Conservation (phyloP, 2,329 filamentous ascomycete genomes). For the Diaporthe sp. region DNA sequence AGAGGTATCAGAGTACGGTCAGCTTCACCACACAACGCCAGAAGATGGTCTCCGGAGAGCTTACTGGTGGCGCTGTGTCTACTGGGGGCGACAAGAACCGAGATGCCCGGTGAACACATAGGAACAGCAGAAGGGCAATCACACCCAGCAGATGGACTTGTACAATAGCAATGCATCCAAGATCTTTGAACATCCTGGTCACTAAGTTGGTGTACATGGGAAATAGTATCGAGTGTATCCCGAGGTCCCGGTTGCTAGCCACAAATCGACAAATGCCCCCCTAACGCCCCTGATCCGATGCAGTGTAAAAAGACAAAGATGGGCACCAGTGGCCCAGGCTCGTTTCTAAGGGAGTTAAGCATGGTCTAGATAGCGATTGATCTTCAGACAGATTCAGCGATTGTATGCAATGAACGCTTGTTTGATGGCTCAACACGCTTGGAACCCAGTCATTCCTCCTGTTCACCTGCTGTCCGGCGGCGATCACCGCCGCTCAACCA, state of each 20-base stretch:
- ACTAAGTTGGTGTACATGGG: conserved; percentile 25
- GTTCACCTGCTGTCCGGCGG: background rate
- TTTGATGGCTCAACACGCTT: conserved; percentile 29
- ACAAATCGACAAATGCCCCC: conserved; percentile 42
- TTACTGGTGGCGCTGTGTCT: conserved; percentile 66
- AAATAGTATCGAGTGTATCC: conserved; percentile 39
- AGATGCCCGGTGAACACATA: background rate
- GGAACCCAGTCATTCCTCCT: background rate
- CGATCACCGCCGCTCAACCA: conserved; percentile 85
- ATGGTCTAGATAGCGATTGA: conserved; percentile 37
- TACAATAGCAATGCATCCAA: conserved; percentile 15
- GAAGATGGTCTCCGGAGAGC: conserved; percentile 69
- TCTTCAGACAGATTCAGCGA: conserved; percentile 3
- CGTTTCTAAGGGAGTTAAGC: conserved; percentile 17
- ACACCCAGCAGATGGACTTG: background rate
- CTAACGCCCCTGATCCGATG: conserved; percentile 44
- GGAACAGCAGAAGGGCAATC: background rate
- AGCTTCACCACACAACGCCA: conserved; percentile 64
- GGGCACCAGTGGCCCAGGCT: background rate
- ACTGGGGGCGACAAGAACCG: background rate
- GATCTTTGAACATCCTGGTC: background rate
- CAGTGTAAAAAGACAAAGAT: conserved; percentile 31
- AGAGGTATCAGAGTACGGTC: conserved; percentile 55
- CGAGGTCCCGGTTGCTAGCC: conserved; percentile 43
- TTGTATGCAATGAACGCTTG: conserved; percentile 19